A percentile compares a stretch with the other conserved stretches of the same genome.
These are phyloP conservation scores for Fomitopsis schrenkii DNA, from an alignment of 1,284 basidiomycete species.

Conservation along the genomic window DNA sequence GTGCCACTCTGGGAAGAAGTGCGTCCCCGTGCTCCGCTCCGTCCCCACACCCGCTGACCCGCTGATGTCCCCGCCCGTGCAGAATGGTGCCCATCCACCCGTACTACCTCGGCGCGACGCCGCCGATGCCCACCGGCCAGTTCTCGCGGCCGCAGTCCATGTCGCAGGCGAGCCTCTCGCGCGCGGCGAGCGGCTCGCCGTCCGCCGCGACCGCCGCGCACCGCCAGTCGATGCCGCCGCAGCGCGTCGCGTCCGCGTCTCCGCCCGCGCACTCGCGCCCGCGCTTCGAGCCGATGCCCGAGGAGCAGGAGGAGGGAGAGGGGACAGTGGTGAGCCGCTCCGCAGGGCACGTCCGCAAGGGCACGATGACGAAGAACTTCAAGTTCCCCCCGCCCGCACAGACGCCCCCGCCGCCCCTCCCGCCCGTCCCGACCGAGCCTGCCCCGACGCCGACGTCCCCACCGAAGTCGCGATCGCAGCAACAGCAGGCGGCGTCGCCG, in stretches of 20 bases:
- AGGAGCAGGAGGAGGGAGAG: conserved; percentile 37
- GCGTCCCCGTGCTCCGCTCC: conserved; percentile 23
- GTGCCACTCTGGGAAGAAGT: conserved; percentile 81
- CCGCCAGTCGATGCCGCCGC: conserved; percentile 59
- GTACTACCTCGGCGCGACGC: conserved; percentile 74
- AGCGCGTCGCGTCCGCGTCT: conserved; percentile 33
- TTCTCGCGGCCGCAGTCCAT: conserved; percentile 67
- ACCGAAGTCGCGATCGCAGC: neutral
- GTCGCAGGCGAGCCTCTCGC: conserved; percentile 60
- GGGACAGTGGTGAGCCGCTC: conserved; percentile 16
- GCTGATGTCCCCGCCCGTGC: neutral
- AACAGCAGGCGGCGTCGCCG: conserved; percentile 5
- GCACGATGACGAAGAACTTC: conserved; percentile 77
- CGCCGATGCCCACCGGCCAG: conserved; percentile 36
- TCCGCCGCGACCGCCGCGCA: conserved; percentile 28
- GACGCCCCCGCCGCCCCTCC: conserved; percentile 17
- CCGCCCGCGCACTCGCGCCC: conserved; percentile 26
- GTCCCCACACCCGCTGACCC: conserved; percentile 1
- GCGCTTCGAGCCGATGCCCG: conserved; percentile 44
- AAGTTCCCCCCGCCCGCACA: conserved; percentile 57
- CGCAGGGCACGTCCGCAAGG: conserved; percentile 34
- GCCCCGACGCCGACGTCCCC: conserved; percentile 7
- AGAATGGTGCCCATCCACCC: conserved; percentile 86
- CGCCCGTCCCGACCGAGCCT: conserved; percentile 12
- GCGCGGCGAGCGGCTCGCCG: conserved; percentile 36